Evolutionary conservation across 768 basidiomycete species (phyloP), one percentile per base, ranked within the genome.

Genomic region (Trichaptum fuscoviolaceum): DNA sequence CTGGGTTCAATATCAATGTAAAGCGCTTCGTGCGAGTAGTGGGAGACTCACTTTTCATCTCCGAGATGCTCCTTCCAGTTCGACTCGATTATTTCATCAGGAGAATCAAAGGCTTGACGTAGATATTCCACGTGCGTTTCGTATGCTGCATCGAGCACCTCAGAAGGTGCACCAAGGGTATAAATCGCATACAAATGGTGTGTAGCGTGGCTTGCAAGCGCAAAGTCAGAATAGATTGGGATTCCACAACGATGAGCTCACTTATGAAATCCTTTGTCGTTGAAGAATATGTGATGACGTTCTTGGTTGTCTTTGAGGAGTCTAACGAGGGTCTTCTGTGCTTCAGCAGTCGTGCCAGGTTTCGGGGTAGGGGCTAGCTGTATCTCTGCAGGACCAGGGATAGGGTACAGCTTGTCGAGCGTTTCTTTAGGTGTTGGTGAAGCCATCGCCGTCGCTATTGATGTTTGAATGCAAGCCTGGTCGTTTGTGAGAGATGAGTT

Each of bases 171-270:
- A 1, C 90, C 90, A 12, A 92, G 73, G 0, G 80, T 79, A 78
- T 85, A 91, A 1, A 86, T 80, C 7, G 87, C 86, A 26, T 88
- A 73, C 23, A 84, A 69, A 26, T 84, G 85, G 69, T 90, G 88
- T 4, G 84, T 77, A 35, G 82, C 75, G 75, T 91, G 89, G 65
- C 84, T 85, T 63, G 24, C 10, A 24, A 61, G 20, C 57, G 20
- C 8, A 25, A 12, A 17, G 10, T 34, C 59, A 61, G 30, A 12
- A 23, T 25, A 30, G 26, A 35, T 25, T 12, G 30, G 15, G 35
- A 4, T 3, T 8, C 63, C 4, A 63, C 12, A 10, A 24, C 1
- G 3, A 42, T 65, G 17, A 25, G 73, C 80, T 15, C 67, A 85
- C 86, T 87, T 86, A 76, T 87, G 86, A 66, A 83, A 82, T 0